Conservation (phyloP, 306 rosid species). For the Styphnolobium japonicum region DNA sequence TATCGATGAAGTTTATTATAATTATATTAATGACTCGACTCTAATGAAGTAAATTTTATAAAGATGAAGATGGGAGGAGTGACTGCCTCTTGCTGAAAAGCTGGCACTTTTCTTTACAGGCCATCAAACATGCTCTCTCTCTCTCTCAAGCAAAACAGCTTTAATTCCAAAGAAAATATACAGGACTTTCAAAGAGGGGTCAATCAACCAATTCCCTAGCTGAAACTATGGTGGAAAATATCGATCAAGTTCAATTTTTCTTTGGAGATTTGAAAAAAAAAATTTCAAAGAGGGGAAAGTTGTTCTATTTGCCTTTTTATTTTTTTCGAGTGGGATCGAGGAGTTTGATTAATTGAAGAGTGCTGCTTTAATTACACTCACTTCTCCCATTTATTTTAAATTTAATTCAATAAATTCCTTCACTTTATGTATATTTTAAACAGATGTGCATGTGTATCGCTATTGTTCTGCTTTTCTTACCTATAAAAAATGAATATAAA, state of each 20-base stretch:
- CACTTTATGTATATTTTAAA: no score
- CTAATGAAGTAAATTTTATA: not conserved
- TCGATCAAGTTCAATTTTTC: not conserved
- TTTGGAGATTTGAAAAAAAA: not conserved
- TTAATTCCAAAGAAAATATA: slow-evolving; percentile 25
- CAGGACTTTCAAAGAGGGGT: slow-evolving; percentile 32
- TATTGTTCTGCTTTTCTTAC: no score
- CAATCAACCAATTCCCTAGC: slow-evolving; percentile 39
- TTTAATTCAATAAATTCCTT: no score
- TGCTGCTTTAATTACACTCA: not conserved
- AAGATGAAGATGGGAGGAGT: slow-evolving; percentile 22
- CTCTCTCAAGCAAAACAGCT: slow-evolving; percentile 22
- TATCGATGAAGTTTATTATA: no score
- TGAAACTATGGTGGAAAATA: slow-evolving; percentile 5
- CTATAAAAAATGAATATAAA: no score
- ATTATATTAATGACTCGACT: not conserved
- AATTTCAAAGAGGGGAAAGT: not conserved
- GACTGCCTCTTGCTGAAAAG: slow-evolving; percentile 53
- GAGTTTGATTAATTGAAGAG: not conserved
- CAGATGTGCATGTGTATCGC: no score
- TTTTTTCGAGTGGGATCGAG: not conserved
- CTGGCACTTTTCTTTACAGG: slow-evolving; percentile 54
- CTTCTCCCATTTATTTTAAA: no score
- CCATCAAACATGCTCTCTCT: slow-evolving; percentile 50
- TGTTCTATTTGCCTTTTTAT: not conserved